Percentiles rank a stretch among this genome's conserved stretches.
These are phyloP conservation scores for Mycena filopes DNA, from an alignment of 768 basidiomycete genomes.

Conservation along the genomic window DNA sequence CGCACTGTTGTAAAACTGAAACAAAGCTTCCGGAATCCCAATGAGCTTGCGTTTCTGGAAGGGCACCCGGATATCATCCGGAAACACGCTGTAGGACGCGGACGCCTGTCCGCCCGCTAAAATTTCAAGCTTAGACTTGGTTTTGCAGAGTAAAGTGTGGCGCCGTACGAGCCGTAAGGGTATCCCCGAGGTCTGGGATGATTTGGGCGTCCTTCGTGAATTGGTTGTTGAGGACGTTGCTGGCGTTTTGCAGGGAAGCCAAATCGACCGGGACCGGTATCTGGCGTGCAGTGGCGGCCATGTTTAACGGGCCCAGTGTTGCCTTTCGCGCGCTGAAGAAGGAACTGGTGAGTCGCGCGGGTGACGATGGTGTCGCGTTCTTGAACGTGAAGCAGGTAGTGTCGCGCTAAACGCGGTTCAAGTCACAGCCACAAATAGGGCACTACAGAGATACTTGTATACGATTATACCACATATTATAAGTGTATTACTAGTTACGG, in stretches of 20 bases:
- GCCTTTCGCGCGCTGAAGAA: too few relatives aligned
- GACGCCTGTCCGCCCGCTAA: constrained; percentile 76
- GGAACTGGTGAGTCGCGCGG: too few relatives aligned
- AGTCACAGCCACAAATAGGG: too few relatives aligned
- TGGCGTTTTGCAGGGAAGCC: constrained; percentile 70
- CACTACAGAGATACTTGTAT: neutral
- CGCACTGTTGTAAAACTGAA: constrained; percentile 82
- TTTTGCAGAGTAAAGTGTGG: constrained; percentile 19
- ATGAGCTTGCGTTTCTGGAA: constrained; percentile 83
- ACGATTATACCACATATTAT: neutral
- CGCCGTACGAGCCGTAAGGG: constrained; percentile 70
- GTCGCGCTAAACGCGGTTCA: too few relatives aligned
- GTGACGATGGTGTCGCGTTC: too few relatives aligned
- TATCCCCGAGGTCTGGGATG: constrained; percentile 81
- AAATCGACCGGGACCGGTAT: constrained; percentile 64
- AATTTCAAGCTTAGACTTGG: constrained; percentile 18
- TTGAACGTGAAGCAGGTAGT: too few relatives aligned
- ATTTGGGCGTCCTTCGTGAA: constrained; percentile 78
- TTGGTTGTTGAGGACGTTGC: constrained; percentile 72
- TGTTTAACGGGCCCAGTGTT: neutral
- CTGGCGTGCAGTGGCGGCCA: constrained; percentile 26
- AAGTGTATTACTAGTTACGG: constrained; percentile 1
- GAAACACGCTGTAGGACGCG: constrained; percentile 81
- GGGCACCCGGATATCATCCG: constrained; percentile 81
- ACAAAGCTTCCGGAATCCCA: constrained; percentile 81